Base-by-base conservation (phyloP, 768 basidiomycete genomes). In the Saitozyma sp. region DNA sequence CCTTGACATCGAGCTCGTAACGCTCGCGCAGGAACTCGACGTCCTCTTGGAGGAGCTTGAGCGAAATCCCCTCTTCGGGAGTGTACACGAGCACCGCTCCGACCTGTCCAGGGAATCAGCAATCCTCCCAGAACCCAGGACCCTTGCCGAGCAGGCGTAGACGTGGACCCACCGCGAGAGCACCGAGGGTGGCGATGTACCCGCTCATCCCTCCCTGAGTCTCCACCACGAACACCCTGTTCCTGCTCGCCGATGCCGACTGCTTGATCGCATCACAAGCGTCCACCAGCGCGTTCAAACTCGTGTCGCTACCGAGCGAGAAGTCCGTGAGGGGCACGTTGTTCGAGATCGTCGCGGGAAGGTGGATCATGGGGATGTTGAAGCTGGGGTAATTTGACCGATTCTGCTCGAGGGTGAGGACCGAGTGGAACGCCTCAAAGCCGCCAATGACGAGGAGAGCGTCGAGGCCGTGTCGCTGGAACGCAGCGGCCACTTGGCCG, bases 201-300 rank as follows among this genome's bases (percentile, higher is more conserved):
- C 96, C 96, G 76, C 91, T 96, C 76, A 89, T 88, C 9, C 95
- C 96, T 54, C 96, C 96, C 79, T 98, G 96, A 0, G 94, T 97
- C 81, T 99, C 95, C 16, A 99, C 92, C 1, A 98, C 90, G 76
- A 99, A 99, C 62, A 97, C 96, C 49, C 96, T 83, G 79, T 98
- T 93, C 65, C 96, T 81, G 75, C 92, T 96, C 6, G 96, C 95
- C 59, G 90, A 90, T 9, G 96, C 96, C 74, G 92, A 94, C 83
- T 99, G 96, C 82, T 94, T 96, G 82, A 99, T 97, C 48, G 94
- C 88, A 80, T 99, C 96, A 76, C 95, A 98, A 7, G 96, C 96
- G 64, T 94, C 91, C 57, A 98, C 93, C 39, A 99, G 83, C 3
- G 94, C 93, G 78, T 98, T 99, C 83, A 99, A 82, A 78, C 90